Evolutionary conservation across 1,284 basidiomycete species (phyloP).

Genomic region (Naganishia albida): DNA sequence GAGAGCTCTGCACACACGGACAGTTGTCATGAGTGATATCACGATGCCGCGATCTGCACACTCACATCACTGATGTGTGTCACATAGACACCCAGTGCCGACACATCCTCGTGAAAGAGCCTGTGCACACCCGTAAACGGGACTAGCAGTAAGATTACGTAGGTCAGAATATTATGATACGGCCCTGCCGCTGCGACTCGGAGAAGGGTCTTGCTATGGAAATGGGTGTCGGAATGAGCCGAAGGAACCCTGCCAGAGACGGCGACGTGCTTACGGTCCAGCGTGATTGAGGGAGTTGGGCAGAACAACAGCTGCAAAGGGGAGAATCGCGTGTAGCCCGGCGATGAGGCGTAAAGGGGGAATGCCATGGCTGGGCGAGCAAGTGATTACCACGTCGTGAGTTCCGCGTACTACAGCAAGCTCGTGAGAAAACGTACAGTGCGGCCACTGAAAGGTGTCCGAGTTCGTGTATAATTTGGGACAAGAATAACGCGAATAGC

Average conservation of each 20-base stretch:
- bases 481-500: constrained; percentile 44
- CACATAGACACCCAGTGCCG: constrained; percentile 1
- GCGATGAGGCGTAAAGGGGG: constrained; percentile 37
- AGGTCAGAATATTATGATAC: constrained; percentile 48
- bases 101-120: constrained; percentile 9
- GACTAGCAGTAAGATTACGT: not conserved
- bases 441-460: constrained; percentile 50
- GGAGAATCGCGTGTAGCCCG: constrained; percentile 38
- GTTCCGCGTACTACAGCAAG: constrained; percentile 39
- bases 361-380: constrained; percentile 43
- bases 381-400: constrained; percentile 32
- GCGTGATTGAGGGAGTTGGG: not conserved
- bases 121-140: not conserved
- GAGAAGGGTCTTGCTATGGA: constrained; percentile 40
- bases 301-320: constrained; percentile 11
- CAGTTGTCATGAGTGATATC: no score
- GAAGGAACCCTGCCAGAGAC: not conserved
- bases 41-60: not conserved
- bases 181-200: constrained; percentile 49
- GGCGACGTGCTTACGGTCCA: not conserved
- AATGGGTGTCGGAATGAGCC: no score
- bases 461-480: constrained; percentile 50
- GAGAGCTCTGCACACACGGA: constrained; percentile 4
- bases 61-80: not conserved
- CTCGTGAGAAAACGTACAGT: constrained; percentile 44